phyloP scores from a whole-genome alignment of 257 asterid species.

The Forsythia suspensa region DNA sequence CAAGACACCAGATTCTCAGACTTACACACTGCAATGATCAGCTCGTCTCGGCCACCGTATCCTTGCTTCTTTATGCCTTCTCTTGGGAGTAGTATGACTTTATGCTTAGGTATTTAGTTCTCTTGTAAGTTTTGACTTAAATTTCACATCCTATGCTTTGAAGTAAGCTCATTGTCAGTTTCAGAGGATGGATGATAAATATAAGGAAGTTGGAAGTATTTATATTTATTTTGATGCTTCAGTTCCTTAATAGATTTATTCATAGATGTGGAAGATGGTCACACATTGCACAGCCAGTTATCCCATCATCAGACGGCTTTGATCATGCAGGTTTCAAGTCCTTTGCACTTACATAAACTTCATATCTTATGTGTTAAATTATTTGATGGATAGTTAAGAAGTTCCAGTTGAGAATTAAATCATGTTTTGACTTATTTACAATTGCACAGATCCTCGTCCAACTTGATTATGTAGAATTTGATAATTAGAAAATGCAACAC shows the following conservation, averaged over 20 bases:
- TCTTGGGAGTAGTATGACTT: neutral
- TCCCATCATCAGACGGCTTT: slow-evolving; percentile 45
- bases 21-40: slow-evolving; percentile 85
- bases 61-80: slow-evolving; percentile 37
- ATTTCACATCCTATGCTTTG: slow-evolving; percentile 14
- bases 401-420: too few species aligned
- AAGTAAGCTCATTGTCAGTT: neutral
- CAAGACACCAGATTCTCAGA: slow-evolving; percentile 87
- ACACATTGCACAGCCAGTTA: slow-evolving; percentile 85
- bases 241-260: slow-evolving; percentile 54
- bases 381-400: too few species aligned
- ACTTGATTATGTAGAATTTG: slow-evolving; percentile 1
- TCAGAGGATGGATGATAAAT: slow-evolving; percentile 1
- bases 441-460: neutral
- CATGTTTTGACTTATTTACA: too few species aligned
- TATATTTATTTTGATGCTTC: slow-evolving; percentile 16
- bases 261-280: slow-evolving; percentile 97
- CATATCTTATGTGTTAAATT: too few species aligned
- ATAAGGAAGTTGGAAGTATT: slow-evolving; percentile 3
- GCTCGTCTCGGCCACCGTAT: slow-evolving; percentile 99
- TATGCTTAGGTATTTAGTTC: slow-evolving; percentile 1
- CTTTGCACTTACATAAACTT: neutral
- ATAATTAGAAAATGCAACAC: neutral
- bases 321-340: slow-evolving; percentile 56
- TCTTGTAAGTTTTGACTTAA: slow-evolving; percentile 16